Conservation (phyloP, 1,284 basidiomycete species). For the Vanrija humicola region DNA sequence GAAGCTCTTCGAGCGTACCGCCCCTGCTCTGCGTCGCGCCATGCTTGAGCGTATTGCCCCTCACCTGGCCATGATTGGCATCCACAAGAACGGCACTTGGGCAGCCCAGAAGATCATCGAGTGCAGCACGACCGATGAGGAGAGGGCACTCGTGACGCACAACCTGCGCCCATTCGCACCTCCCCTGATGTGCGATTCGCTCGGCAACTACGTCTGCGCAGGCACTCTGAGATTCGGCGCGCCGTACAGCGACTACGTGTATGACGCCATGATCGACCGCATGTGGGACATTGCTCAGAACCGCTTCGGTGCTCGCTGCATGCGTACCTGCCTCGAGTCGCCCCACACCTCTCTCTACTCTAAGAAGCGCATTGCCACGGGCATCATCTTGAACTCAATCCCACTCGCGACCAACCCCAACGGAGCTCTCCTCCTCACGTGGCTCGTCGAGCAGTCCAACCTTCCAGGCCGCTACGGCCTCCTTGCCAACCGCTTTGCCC, state of each 20-base stretch:
- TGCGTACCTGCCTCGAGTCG: conserved; percentile 93
- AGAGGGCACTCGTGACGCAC: conserved; percentile 75
- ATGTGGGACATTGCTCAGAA: conserved; percentile 94
- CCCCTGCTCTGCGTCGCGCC: conserved; percentile 67
- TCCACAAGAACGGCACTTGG: conserved; percentile 99
- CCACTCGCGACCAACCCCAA: conserved; percentile 97
- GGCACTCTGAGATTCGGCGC: conserved; percentile 87
- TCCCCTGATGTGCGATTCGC: conserved; percentile 88
- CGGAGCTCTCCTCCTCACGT: conserved; percentile 88
- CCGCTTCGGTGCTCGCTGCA: conserved; percentile 93
- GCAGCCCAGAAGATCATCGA: conserved; percentile 99
- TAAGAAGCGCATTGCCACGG: conserved; percentile 89
- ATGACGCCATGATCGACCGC: conserved; percentile 96
- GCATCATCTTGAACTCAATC: conserved; percentile 94
- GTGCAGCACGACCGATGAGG: conserved; percentile 83
- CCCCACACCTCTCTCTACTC: conserved; percentile 78
- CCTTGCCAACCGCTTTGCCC: conserved; percentile 88
- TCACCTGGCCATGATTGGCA: conserved; percentile 93
- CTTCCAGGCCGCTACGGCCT: conserved; percentile 90
- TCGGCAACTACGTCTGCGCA: conserved; percentile 89
- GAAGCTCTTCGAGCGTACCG: conserved; percentile 91
- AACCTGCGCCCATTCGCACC: conserved; percentile 88
- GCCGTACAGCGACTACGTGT: conserved; percentile 89
- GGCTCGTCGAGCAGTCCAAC: conserved; percentile 90
- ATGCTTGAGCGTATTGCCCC: conserved; percentile 94